Base-by-base conservation (phyloP, 495 filamentous ascomycete genomes). In the Aspergillus kassunensis region DNA sequence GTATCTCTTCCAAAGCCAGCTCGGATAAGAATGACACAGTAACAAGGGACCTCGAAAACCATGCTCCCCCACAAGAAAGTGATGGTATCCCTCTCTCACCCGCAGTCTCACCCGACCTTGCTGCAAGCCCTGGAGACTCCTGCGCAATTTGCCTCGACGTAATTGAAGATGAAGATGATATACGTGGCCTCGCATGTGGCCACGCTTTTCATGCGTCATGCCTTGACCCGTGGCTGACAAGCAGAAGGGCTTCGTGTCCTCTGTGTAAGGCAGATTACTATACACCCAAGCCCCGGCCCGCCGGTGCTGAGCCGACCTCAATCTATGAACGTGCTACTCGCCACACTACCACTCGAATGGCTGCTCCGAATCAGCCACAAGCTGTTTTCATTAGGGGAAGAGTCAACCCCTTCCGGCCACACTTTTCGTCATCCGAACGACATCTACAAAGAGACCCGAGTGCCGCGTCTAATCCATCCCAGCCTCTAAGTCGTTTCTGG, bases 171-270 rank as follows among this genome's bases (percentile, higher is more conserved):
- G 86, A 97, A 60, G 93, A 97, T 64, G 91, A 97, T 69, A 86
- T 98, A 33, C 88, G 93, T 49, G 93, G 93, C 21, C 71, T 98
- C 34, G 90, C 89, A 56, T 98, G 93, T 61, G 95, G 95, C 29
- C 95, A 97, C 67, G 91, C 93, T 54, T 99, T 99, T 79, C 93
- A 99, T 70, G 89, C 90, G 42, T 84, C 81, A 25, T 99, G 93
- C 69, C 80, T 99, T 25, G 93, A 99, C 62, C 95, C 95, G 11
- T 98, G 93, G 93, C 73, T 98, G 42, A 98, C 95, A 6, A 89
- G 85, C 60, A 79, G 93, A 55, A 82, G 91, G 53, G 93, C 93
- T 18, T 97, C 93, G 68, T 99, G 95, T 67, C 95, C 95, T 45
- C 81, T 97, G 29, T 97, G 93, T 74, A 99, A 99, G 72, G 86